Evolutionary conservation across 2,329 filamentous ascomycete species (phyloP).

Genomic region (Aspergillus sp.): DNA sequence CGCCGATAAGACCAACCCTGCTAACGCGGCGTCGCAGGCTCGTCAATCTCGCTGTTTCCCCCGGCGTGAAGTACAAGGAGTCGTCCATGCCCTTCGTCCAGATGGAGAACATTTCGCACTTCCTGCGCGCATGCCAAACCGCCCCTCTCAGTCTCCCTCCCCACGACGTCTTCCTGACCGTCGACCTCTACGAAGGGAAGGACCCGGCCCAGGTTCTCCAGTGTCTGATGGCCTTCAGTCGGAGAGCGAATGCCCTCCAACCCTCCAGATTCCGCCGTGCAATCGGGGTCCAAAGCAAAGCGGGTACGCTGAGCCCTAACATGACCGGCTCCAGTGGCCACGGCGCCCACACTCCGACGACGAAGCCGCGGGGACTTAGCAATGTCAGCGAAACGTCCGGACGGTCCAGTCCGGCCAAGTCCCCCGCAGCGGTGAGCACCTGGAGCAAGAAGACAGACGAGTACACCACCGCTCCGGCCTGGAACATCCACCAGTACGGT

Average conservation of each 20-base stretch:
- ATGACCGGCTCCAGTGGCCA: conserved; percentile 58
- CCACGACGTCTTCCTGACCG: conserved; percentile 94
- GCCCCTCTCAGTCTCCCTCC: conserved; percentile 83
- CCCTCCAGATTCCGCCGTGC: conserved; percentile 69
- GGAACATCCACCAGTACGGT: conserved; percentile 98
- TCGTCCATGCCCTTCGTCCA: conserved; percentile 97
- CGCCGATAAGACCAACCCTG: background rate
- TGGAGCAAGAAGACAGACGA: conserved; percentile 89
- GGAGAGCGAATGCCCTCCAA: conserved; percentile 72
- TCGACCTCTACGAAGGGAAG: conserved; percentile 93
- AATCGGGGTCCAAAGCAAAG: conserved; percentile 70
- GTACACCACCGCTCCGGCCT: conserved; percentile 77
- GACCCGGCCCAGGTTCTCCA: conserved; percentile 95
- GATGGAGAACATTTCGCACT: conserved; percentile 99
- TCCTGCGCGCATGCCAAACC: conserved; percentile 81
- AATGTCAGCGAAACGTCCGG: conserved; percentile 58
- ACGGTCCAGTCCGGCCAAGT: conserved; percentile 62
- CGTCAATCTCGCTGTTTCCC: conserved; percentile 73
- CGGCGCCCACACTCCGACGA: conserved; percentile 36
- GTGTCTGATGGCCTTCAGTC: conserved; percentile 87
- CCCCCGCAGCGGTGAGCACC: conserved; percentile 65
- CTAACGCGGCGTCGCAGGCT: conserved; percentile 55
- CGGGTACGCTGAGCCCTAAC: conserved; percentile 63
- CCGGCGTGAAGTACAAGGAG: conserved; percentile 83
- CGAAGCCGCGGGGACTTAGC: conserved; percentile 48